Evolutionary conservation across 768 basidiomycete genomes (phyloP), one percentile per base, ranked within the genome.

Genomic region (Nidula microcarpa): DNA sequence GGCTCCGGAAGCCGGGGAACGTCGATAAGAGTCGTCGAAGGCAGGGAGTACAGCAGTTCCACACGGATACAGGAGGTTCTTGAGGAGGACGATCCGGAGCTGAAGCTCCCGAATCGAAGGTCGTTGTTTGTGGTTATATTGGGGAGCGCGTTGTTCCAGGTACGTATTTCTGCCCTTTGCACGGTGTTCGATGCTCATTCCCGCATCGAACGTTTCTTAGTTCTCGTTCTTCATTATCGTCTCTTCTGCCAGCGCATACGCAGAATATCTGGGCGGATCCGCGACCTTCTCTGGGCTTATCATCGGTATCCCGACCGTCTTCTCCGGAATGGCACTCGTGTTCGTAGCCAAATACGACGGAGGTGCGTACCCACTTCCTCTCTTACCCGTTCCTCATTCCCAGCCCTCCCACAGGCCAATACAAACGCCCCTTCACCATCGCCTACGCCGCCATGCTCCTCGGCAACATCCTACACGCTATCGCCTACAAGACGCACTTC

Each of bases 171-270:
- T 34, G 41, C 23, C 23, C 23, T 7, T 6, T 39, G 11, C 6
- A 30, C n/a, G 11, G 33, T 11, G 30, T 34, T 3, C 30, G n/a
- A 8, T 9, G 18, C 33, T 34, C n/a, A 11, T 14, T 41, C 34
- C 17, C 18, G n/a, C 5, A 9, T 33, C 14, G 17, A 53, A 34
- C 33, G 23, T 23, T 23, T 30, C 23, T 30, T 47, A 87, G 87
- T 62, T 84, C 4, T 80, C 83, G 0, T 88, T 88, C 68, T 89
- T 86, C 65, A 79, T 87, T 53, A 73, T 86, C 41, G 81, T 89
- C 4, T 84, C 86, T 2, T 85, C 86, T 1, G 81, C 85, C 1
- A 81, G 79, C 59, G 71, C 74, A 49, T 87, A 89, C 60, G 81
- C 84, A 0, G 74, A 80, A 54, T 71, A 79, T 57, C 70, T 88